A percentile compares a stretch with the other conserved stretches of the same genome.
Evolutionary conservation across 768 basidiomycete genomes (phyloP).

Genomic region (Macrocybe gigantea): DNA sequence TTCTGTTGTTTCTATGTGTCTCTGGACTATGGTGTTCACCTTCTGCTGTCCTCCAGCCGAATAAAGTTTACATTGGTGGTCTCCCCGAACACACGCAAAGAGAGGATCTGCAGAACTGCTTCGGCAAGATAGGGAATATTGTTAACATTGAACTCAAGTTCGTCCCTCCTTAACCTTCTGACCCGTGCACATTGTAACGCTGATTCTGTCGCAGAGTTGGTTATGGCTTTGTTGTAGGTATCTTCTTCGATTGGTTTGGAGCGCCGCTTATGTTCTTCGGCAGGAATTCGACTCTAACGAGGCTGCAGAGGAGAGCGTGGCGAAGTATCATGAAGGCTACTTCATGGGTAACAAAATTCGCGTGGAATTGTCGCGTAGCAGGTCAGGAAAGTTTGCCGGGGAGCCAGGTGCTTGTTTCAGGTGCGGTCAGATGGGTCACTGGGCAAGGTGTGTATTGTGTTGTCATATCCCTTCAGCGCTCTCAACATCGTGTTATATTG

Average conservation of each 20-base stretch:
- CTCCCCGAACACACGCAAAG: slow-evolving; percentile 82
- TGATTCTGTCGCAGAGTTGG: slow-evolving; percentile 51
- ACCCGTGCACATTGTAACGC: slow-evolving; percentile 1
- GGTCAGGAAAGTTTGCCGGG: slow-evolving; percentile 75
- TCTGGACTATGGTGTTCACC: slow-evolving; percentile 61
- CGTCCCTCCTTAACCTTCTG: slow-evolving; percentile 20
- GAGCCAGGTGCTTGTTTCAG: slow-evolving; percentile 88
- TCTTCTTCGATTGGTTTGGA: neutral
- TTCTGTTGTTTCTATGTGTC: slow-evolving; percentile 43
- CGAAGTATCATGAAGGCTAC: slow-evolving; percentile 82
- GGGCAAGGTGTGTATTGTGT: slow-evolving; percentile 63
- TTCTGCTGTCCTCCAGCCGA: slow-evolving; percentile 70
- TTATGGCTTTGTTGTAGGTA: slow-evolving; percentile 86
- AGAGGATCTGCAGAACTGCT: slow-evolving; percentile 82
- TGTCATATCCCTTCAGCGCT: neutral
- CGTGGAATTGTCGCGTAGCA: slow-evolving; percentile 79
- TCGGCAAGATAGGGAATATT: slow-evolving; percentile 78
- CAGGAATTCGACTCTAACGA: slow-evolving; percentile 82
- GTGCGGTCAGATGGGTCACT: slow-evolving; percentile 81
- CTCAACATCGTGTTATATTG: neutral
- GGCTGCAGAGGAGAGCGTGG: slow-evolving; percentile 82
- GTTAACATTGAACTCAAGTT: slow-evolving; percentile 80
- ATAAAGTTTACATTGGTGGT: slow-evolving; percentile 90
- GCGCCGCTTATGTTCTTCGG: slow-evolving; percentile 3
- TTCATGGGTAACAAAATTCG: slow-evolving; percentile 94